Evolutionary conservation across 1,139 yeast genomes (phyloP), one percentile per base, ranked within the genome.

Genomic region (Petasospora rhodanensis): DNA sequence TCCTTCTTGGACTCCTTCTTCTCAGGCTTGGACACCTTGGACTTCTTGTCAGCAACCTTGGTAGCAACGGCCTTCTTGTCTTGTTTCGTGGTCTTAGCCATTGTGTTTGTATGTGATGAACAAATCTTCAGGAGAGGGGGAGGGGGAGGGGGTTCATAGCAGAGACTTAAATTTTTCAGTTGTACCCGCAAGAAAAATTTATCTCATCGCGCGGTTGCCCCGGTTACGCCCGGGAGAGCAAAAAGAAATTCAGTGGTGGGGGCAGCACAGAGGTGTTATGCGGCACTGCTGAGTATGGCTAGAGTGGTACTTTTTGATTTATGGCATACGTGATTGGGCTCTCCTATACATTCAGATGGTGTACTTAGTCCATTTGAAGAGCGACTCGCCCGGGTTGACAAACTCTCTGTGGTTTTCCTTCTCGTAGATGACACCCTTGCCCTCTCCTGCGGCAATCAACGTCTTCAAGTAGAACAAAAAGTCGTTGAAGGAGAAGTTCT

Each of bases 361-460:
- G 23, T 40, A 49, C 28, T 37, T 60, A 14, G 53, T 61, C 80
- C 81, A 76, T 46, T 66, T 67, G 71, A 77, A 76, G 29, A 68
- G 47, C 3, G 60, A 52, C 52, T 71, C 71, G 14, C 63, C 64
- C 2, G 82, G 82, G 51, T 76, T 76, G 35, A 76, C 62, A 24
- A 70, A 47, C 46, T 76, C 81, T 35, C 66, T 65, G 29, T 73
- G 70, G 42, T 59, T 58, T 9, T 46, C 37, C 3, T 43, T 40
- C 20, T 54, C 48, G 40, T 58, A 63, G 26, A 54, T 45, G 15
- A 59, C 34, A 38, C 74, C 76, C 18, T 62, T 52, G 34, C 62
- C 73, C 24, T 49, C 52, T 32, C 73, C 72, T 34, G 54, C 61
- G 23, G 62, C 54, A 16, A 46, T 35, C 18, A 59, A 35, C 11